phyloP scores from a whole-genome alignment of 139 green algal species.

The Chlorella sp. region DNA sequence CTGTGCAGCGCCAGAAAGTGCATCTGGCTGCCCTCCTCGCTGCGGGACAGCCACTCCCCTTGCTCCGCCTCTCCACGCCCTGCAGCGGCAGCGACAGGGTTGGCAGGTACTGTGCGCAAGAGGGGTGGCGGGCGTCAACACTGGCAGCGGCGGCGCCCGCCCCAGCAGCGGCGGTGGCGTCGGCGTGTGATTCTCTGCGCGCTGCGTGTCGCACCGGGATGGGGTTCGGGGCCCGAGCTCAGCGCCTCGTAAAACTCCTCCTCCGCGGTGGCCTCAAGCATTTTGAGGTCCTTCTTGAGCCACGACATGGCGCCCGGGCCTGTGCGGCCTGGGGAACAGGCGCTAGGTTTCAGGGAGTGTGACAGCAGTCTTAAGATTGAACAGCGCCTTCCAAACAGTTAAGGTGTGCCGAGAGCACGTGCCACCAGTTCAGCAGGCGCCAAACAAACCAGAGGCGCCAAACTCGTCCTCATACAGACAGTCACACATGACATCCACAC shows the following conservation, averaged over 20 bases:
- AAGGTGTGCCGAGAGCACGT: too few relatives aligned
- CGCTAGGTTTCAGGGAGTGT: too few relatives aligned
- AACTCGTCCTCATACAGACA: too few relatives aligned
- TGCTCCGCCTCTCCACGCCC: not conserved
- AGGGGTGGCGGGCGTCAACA: not conserved
- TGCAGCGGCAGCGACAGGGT: not conserved
- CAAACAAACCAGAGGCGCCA: too few relatives aligned
- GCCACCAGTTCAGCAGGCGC: too few relatives aligned
- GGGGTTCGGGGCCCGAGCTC: not conserved
- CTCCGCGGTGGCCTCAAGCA: not conserved
- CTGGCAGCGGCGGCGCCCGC: not conserved
- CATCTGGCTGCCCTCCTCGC: conserved; percentile 4
- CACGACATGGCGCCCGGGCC: not conserved
- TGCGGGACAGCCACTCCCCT: not conserved
- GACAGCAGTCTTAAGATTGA: too few relatives aligned
- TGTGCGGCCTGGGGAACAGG: too few relatives aligned
- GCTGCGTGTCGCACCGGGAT: not conserved
- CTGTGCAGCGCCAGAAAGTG: conserved; percentile 27
- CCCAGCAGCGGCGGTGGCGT: too few relatives aligned
- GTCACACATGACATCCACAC: too few relatives aligned
- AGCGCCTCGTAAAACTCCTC: conserved; percentile 31
- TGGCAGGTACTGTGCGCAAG: not conserved
- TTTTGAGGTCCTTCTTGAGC: not conserved
- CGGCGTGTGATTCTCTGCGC: not conserved
- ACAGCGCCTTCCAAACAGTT: too few relatives aligned